Percentiles rank a stretch among this genome's conserved stretches.
These are phyloP conservation scores for Stenogyne calaminthoides DNA, from an alignment of 305 asterid genomes.

Conservation along the genomic window DNA sequence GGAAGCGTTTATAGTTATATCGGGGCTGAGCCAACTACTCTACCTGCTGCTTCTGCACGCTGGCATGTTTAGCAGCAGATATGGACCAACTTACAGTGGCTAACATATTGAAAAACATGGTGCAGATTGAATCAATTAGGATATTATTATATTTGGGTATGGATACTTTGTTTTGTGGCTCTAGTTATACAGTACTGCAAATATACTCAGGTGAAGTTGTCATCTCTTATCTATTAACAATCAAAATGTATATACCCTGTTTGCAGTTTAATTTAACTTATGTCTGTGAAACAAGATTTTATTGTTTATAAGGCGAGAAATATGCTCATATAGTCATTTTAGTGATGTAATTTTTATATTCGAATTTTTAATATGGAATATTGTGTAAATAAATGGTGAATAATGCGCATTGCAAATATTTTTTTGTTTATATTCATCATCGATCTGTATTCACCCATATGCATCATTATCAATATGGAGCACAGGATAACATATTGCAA, in stretches of 20 bases:
- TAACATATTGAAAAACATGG: neutral
- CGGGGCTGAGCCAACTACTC: constrained; percentile 58
- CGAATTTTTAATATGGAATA: neutral
- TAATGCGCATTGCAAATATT: no score
- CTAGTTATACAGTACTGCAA: neutral
- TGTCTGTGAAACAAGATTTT: neutral
- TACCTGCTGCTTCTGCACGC: constrained; percentile 65
- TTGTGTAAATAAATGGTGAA: neutral
- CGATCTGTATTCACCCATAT: neutral
- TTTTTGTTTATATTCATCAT: no score
- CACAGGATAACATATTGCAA: no score
- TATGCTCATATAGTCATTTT: neutral
- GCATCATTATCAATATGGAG: no score
- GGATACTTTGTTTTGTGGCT: neutral
- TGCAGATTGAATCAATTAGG: neutral
- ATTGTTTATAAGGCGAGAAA: neutral
- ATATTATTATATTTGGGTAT: neutral
- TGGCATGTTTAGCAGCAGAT: constrained; percentile 50
- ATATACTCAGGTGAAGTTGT: neutral
- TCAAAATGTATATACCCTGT: neutral
- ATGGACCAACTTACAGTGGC: constrained; percentile 42
- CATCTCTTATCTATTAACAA: neutral
- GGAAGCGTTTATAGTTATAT: constrained; percentile 67
- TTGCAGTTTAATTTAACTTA: neutral
- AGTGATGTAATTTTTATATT: neutral